A percentile compares a stretch with the other conserved stretches of the same genome.
Conservation (phyloP, 345 rosid genomes). For the Carallia pectinifolia region DNA sequence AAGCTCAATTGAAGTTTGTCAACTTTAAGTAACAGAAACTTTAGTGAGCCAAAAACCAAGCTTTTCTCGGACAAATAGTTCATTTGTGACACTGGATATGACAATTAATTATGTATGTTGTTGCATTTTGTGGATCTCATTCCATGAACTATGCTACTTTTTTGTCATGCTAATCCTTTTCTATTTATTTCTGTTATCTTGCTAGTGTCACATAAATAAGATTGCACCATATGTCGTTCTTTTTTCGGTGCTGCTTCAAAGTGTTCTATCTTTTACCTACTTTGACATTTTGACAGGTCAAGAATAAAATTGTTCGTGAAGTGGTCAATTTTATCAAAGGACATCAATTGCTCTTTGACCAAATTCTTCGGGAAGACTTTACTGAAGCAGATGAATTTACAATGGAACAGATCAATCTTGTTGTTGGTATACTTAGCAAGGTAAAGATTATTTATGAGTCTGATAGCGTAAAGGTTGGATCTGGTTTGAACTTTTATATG, state of each 20-base stretch:
- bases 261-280: not conserved
- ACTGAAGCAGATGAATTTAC: slow-evolving; percentile 62
- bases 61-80: too few relatives aligned
- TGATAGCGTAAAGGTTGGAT: not conserved
- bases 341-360: slow-evolving; percentile 74
- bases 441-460: slow-evolving; percentile 25
- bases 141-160: too few relatives aligned
- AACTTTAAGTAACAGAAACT: too few relatives aligned
- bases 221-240: not conserved
- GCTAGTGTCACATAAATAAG: too few relatives aligned
- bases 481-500: not conserved
- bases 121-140: too few relatives aligned
- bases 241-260: not conserved
- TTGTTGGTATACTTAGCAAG: slow-evolving; percentile 90
- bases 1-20: too few relatives aligned
- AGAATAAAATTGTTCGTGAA: slow-evolving; percentile 86
- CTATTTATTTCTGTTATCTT: too few relatives aligned
- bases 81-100: too few relatives aligned
- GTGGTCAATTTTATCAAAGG: slow-evolving; percentile 77
- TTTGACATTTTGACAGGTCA: slow-evolving; percentile 47
- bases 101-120: too few relatives aligned
- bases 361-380: slow-evolving; percentile 72
- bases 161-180: too few relatives aligned
- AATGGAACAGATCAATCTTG: slow-evolving; percentile 86
- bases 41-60: too few relatives aligned